Percentiles rank a stretch among this genome's conserved stretches.
Evolutionary conservation across 78 protist species (phyloP).

Genomic region (Dictyostelium firmibasis): DNA sequence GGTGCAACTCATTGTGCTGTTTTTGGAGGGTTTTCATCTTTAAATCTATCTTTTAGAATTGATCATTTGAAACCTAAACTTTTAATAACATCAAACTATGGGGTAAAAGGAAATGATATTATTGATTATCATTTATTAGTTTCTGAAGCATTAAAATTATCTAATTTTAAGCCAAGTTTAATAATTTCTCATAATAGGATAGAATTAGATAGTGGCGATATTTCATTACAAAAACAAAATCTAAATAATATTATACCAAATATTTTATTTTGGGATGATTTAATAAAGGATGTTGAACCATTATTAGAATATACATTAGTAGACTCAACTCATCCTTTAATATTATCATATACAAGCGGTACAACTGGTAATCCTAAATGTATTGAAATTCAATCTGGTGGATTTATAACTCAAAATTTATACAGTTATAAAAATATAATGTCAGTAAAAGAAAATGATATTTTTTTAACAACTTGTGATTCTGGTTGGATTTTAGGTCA

Average conservation of each 20-base stretch:
- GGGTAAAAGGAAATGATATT: background rate
- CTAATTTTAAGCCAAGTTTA: background rate
- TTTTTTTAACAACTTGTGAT: background rate
- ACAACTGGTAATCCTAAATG: conserved; percentile 84
- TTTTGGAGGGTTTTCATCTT: conserved; percentile 10
- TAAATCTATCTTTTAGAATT: background rate
- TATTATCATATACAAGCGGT: conserved; percentile 93
- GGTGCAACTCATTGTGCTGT: conserved; percentile 93
- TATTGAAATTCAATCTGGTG: conserved; percentile 16
- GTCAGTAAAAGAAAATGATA: background rate
- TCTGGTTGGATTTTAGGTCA: conserved; percentile 61
- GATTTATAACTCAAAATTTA: conserved; percentile 30
- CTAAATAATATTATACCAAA: background rate
- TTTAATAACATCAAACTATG: conserved; percentile 57
- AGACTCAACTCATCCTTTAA: conserved; percentile 83
- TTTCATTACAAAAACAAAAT: background rate
- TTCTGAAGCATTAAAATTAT: conserved; percentile 14
- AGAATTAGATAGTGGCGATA: background rate
- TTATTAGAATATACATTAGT: conserved; percentile 18
- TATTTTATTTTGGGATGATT: conserved; percentile 33
- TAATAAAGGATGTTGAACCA: background rate
- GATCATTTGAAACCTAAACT: conserved; percentile 81
- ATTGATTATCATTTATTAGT: background rate
- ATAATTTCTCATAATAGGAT: conserved; percentile 6
- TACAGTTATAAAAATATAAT: background rate